Conservation (phyloP, 129 eudicot genomes). For the Artemisia annua region DNA sequence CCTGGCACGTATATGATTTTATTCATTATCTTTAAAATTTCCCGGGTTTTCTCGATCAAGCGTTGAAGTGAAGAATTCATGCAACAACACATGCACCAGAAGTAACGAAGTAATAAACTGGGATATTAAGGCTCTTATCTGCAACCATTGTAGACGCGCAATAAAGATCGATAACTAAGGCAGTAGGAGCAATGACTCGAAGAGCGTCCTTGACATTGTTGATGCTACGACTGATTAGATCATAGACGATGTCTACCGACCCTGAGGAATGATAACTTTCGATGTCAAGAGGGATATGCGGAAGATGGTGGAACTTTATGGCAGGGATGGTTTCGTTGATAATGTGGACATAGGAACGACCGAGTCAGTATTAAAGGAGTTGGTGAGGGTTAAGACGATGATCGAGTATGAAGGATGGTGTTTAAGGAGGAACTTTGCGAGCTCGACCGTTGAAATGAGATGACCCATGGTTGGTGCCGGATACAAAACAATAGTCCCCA, state of each 20-base stretch:
- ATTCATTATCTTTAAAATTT: conserved; percentile 33
- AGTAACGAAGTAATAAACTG: conserved; percentile 43
- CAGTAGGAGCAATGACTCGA: conserved; percentile 15
- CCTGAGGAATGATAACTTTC: conserved; percentile 21
- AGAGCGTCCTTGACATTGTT: conserved; percentile 32
- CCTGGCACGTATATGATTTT: conserved; percentile 33
- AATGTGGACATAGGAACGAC: conserved; percentile 39
- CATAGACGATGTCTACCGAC: conserved; percentile 9
- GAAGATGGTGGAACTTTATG: conserved; percentile 53
- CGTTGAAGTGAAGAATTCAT: conserved; percentile 12
- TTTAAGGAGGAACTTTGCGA: conserved; percentile 39
- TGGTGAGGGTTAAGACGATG: conserved; percentile 34
- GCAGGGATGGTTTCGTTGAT: conserved; percentile 47
- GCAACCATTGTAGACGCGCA: conserved; percentile 26
- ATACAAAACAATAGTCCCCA: conserved; percentile 29
- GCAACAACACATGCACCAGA: conserved; percentile 36
- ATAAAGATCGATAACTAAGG: conserved; percentile 45
- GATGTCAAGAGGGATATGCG: conserved; percentile 31
- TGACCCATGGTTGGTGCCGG: conserved; percentile 51
- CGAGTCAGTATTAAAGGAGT: conserved; percentile 34
- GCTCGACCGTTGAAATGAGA: conserved; percentile 54
- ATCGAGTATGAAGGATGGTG: conserved; percentile 41
- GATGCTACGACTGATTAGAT: conserved; percentile 27
- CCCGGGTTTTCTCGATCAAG: conserved; percentile 13
- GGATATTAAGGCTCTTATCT: conserved; percentile 20